Base-by-base conservation (phyloP, 306 rosid species). In the Cucurbita ficifolia region DNA sequence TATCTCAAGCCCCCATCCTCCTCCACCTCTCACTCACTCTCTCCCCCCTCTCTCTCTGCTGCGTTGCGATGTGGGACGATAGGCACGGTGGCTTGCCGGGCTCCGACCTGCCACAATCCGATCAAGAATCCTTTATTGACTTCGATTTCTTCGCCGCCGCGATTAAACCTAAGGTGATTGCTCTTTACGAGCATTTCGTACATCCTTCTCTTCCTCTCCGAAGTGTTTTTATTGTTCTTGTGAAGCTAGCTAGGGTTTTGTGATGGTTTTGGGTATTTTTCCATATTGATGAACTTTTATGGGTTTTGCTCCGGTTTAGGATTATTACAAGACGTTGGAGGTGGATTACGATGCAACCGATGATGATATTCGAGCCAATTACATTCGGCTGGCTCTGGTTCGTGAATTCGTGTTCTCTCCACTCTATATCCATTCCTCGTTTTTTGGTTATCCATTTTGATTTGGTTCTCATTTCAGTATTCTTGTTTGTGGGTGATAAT, bases 271-370 rank as follows among this genome's bases (percentile, higher is more conserved):
- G 13, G 2, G 5, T 22, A 10, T n/a, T 56, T 74, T 56, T 4
- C 33, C 9, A 1, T 53, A 12, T 48, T 17, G 39, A 36, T 50
- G 59, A 7, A 9, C 18, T 8, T 33, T 2, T 13, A 13, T 29
- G 10, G 19, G 39, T 74, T 22, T 29, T 35, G 1, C 21, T 7
- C 21, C 19, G 3, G 18, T 45, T 18, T 79, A 95, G 99, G 96
- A 95, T 78, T 95, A 88, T 70, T 91, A 95, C 71, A 89, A 88
- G 90, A 89, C 86, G 58, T 72, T 95, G 79, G 93, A 95, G 77
- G 96, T 91, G 75, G 99, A 92, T 84, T 95, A 87, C 67, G 97
- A 89, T 81, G 97, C 97, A 14, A 77, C 83, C 1, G 99, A 91
- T 5, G 96, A 91, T 52, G 83, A 83, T 54, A 87, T 95, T 84